Base-by-base conservation (phyloP, 73 alveolate genomes). In the Stentor roeselii region DNA sequence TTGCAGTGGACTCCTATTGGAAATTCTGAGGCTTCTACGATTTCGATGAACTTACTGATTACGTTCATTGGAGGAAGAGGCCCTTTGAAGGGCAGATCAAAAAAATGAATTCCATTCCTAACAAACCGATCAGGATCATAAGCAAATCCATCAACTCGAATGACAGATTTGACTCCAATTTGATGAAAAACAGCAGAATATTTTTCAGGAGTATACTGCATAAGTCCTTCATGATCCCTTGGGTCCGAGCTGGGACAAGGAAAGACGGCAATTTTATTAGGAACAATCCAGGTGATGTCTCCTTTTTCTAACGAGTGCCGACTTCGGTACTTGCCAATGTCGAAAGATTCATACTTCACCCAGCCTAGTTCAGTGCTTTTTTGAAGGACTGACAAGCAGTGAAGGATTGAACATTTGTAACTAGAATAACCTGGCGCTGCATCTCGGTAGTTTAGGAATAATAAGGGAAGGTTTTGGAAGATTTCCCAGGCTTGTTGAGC, bases 1-100 rank as follows among this genome's bases (percentile, higher is more conserved):
- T 94, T 94, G 85, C 98, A 94, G 87, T 94, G 98, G 14, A 94
- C 94, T 11, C 97, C 98, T 30, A 93, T 78, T n/a, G 92, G 97
- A 32, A 21, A 21, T 14, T 67, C 37, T 37, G 90, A 91, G 1
- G 88, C 75, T 41, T 94, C 98, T 37, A 85, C 60, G 21, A 92
- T 42, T 39, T 88, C 86, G 30, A 93, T 42, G 76, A 93, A 93
- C 11, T 82, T 78, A 15, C 61, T 40, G 30, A 92, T 90, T 30
- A 93, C 89, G 36, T 85, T 75, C 80, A 78, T 83, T 36, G 97
- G 85, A 31, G 98, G 98, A 3, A 93, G 83, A 3, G 95, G 95
- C 76, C 91, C 97, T 38, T 77, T 82, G 78, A 93, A 93, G 61
- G 75, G 89, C 34, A 93, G 58, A 77, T 93, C 98, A 35, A 80